Evolutionary conservation across 2,329 filamentous ascomycete species (phyloP), one percentile per base, ranked within the genome.

Genomic region (Purpureocillium takamizusanense): DNA sequence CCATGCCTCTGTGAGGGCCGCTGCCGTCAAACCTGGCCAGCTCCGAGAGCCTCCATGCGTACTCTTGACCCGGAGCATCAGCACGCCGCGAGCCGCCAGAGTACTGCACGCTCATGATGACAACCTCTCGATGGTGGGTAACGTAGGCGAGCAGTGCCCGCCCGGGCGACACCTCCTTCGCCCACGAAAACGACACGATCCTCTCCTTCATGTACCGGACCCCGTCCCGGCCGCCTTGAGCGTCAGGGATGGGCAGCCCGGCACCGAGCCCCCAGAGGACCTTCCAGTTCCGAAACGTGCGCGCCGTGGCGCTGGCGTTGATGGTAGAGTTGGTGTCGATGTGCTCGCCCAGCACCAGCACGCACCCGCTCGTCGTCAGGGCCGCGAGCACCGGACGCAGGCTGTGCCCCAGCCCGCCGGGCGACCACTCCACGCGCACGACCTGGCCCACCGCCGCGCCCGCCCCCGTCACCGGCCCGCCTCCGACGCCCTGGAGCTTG

Each of bases 231-330:
- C 7, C 39, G 40, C 55, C 44, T 49, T 40, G 59, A 25, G 58
- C 54, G 21, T 65, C 62, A 0, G 72, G 73, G 7, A 77, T 51
- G 7, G 71, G 62, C 21, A 76, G 42, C 3, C 64, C 64, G 31
- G 67, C 71, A 7, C 75, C 75, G 3, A 78, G 54, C 0, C 70
- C 71, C 74, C 74, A 79, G 2, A 76, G 60, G 1, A 72, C 62
- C 39, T 65, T 60, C 74, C 74, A 78, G 13, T 61, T 62, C 21
- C 66, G 64, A 47, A 70, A 66, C 9, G 62, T 56, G 13, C 63
- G 59, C 9, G 56, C 55, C 8, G 62, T 55, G 36, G 57, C 53
- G 4, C 56, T 56, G 4, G 52, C 50, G 29, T 46, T 46, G 27
- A 52, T 47, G 16, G 48, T 49, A 10, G 52, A 52, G 18, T 49